Percentiles rank a stretch among this genome's conserved stretches.
phyloP scores from a whole-genome alignment of 2,329 filamentous ascomycete genomes.

The Sclerotinia nivalis region DNA sequence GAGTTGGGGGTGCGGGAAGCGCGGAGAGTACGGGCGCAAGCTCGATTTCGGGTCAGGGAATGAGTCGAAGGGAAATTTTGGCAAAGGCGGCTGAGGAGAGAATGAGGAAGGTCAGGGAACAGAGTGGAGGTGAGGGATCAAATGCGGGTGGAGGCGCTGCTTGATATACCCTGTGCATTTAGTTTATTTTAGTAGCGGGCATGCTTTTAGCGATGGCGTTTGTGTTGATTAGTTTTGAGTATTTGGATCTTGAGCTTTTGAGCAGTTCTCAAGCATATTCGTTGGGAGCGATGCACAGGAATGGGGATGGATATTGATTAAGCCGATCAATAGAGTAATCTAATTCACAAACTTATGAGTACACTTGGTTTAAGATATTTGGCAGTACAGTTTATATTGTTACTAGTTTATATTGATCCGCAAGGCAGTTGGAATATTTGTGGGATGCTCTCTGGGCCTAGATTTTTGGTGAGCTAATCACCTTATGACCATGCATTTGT shows the following conservation, averaged over 20 bases:
- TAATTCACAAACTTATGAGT: background rate
- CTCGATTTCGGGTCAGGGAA: constrained; percentile 41
- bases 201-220: constrained; percentile 11
- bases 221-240: background rate
- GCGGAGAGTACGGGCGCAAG: constrained; percentile 41
- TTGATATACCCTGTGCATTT: background rate
- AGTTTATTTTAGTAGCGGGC: background rate
- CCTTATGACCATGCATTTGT: no score
- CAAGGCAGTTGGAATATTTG: no score
- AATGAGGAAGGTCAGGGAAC: constrained; percentile 38
- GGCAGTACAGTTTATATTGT: no score
- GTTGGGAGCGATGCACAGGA: no score
- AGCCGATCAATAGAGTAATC: background rate
- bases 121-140: constrained; percentile 21
- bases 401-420: no score
- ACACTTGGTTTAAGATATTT: background rate
- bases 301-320: background rate
- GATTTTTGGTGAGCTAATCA: no score
- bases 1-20: constrained; percentile 50
- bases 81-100: constrained; percentile 71
- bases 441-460: no score
- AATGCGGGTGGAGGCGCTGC: constrained; percentile 3
- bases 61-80: constrained; percentile 72
- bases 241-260: background rate
- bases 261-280: background rate